Evolutionary conservation across 2,329 filamentous ascomycete species (phyloP), one percentile per base, ranked within the genome.

Genomic region (Spiromastix sp.): DNA sequence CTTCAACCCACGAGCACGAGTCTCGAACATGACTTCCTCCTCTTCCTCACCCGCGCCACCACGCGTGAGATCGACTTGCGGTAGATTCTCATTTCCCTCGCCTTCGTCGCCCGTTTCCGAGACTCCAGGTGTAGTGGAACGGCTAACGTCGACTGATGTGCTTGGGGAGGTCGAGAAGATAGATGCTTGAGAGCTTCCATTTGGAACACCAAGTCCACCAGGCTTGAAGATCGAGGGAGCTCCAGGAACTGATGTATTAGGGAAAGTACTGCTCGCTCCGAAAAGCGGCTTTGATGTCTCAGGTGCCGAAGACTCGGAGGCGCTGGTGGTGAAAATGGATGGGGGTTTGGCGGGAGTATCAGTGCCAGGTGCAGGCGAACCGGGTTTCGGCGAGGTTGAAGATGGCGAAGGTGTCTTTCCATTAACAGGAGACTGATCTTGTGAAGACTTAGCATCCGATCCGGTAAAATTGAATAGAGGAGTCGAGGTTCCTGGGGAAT

Each of bases 1-100:
- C 54, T 80, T 79, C 43, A 79, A 60, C 9, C 75, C 79, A 56
- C 84, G 85, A 29, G 79, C 77, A 16, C 78, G 74, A 10, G 81
- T 70, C 51, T 89, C 79, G 54, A 81, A 72, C 13, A 86, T 55
- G 24, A 78, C 65, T 20, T 75, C 70, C 55, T 91, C 84, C 38
- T 84, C 71, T 52, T 82, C 78, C 54, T 87, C 81, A 16, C 78
- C 78, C 26, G 77, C 72, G 11, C 74, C 74, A 37, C 71, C 72
- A 44, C 72, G 68, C 34, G 77, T 77, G 47, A 89, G 69, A 51
- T 80, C 79, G 44, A 84, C 72, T 56, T 84, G 79, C 54, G 79
- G 72, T 41, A 83, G 71, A 51, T 71, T 69, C 50, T 73, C 73
- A 1, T 48, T 37, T 45, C 75, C 74, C 18, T 59, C 48, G 34